phyloP scores from a whole-genome alignment of 306 rosid species.

The Vicia faba region DNA sequence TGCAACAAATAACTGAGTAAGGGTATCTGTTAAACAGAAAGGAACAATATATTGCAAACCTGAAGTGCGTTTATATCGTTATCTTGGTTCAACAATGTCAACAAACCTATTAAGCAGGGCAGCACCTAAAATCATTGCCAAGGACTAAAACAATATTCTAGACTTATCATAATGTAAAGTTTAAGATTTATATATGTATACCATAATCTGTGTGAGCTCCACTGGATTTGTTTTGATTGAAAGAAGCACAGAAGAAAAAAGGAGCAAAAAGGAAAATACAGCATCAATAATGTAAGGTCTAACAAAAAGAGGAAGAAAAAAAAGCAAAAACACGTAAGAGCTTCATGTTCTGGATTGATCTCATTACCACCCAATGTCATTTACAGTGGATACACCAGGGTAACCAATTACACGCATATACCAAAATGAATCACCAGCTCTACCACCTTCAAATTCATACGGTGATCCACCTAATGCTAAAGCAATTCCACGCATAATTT shows the following conservation, averaged over 20 bases:
- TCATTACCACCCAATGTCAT: constrained; percentile 95
- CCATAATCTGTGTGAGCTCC: constrained; percentile 98
- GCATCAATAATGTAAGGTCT: constrained; percentile 35
- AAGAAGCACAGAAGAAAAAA: constrained; percentile 31
- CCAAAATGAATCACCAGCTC: constrained; percentile 96
- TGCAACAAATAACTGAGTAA: too few species aligned
- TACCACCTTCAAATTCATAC: constrained; percentile 84
- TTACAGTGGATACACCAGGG: constrained; percentile 55
- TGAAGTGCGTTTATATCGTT: constrained; percentile 80
- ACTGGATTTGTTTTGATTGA: constrained; percentile 47
- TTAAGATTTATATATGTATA: constrained; percentile 38
- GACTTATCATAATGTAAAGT: constrained; percentile 27
- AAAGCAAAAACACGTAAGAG: constrained; percentile 18
- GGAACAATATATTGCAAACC: constrained; percentile 60
- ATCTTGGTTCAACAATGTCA: constrained; percentile 91
- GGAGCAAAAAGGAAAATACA: constrained; percentile 32
- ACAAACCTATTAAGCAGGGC: constrained; percentile 59
- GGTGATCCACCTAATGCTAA: constrained; percentile 85
- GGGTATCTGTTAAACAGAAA: too few species aligned
- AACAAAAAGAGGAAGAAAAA: neutral
- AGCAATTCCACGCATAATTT: constrained; percentile 86
- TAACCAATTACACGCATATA: constrained; percentile 81
- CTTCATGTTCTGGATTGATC: too few species aligned
- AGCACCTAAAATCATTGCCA: constrained; percentile 31
- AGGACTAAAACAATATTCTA: constrained; percentile 30